Evolutionary conservation across 306 rosid species (phyloP), one percentile per base, ranked within the genome.

Genomic region (Cucurbita argyrosperma): DNA sequence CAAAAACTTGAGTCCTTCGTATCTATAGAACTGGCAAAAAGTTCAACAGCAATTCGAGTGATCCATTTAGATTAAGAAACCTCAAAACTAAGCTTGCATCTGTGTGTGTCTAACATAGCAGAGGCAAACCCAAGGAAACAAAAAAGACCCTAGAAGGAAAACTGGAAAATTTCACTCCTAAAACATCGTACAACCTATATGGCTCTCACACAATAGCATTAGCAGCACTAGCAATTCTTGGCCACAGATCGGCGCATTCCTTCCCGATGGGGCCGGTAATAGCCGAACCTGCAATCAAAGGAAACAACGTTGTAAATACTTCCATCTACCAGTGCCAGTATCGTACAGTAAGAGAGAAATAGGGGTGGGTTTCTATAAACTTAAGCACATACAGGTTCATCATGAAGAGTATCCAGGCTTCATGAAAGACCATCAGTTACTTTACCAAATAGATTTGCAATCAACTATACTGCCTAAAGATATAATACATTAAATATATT

Each of bases 201-300:
- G 56, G 54, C 61, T 51, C 74, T 83, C 76, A 92, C 37, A 87
- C 97, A 10, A 92, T 88, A 0, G 97, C 97, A 30, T 92, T 92
- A 38, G 97, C 95, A 3, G 97, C 97, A 85, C 96, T 92, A 0
- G 97, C 97, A 78, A 92, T 92, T 71, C 96, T 92, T 0, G 98
- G 98, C 98, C 92, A 90, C 37, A 92, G 83, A 87, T 92, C 98
- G 5, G 98, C 96, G 7, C 98, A 92, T 70, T 92, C 98, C 81
- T 92, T 90, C 0, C 92, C 96, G 0, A 90, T 92, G 18, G 96
- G 96, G 7, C 96, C 98, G 9, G 98, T 92, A 26, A 92, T 92
- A 0, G 96, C 95, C 67, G 96, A 90, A 2, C 96, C 97, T 91
- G 68, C 57, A 80, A 73, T 16, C 0, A 61, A 43, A 50, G 3